Conservation (phyloP, 1,284 basidiomycete genomes). For the Ceratorhiza oryzae-sativae region DNA sequence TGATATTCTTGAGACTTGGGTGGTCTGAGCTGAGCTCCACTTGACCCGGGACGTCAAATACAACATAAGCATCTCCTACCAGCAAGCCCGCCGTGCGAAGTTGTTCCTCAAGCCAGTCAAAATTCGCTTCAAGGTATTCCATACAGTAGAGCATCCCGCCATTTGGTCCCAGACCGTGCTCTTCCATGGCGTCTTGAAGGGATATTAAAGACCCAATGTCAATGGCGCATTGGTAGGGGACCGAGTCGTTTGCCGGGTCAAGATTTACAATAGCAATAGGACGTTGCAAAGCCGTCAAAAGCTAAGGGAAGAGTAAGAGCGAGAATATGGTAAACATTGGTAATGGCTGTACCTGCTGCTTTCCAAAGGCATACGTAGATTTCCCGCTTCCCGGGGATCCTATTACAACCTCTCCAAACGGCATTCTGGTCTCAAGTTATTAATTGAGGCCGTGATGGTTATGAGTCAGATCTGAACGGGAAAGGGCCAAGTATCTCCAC, state of each 20-base stretch:
- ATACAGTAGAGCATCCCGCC: slow-evolving; percentile 97
- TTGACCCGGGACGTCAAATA: slow-evolving; percentile 97
- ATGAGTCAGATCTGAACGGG: background rate
- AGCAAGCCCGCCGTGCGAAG: slow-evolving; percentile 7
- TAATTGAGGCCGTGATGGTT: background rate
- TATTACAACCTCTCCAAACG: slow-evolving; percentile 87
- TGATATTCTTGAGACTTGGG: slow-evolving; percentile 81
- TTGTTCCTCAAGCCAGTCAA: slow-evolving; percentile 85
- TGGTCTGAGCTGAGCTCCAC: slow-evolving; percentile 98
- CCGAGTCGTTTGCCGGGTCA: slow-evolving; percentile 91
- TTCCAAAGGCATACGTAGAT: slow-evolving; percentile 92
- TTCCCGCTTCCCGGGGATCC: slow-evolving; percentile 94
- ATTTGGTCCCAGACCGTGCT: slow-evolving; percentile 90
- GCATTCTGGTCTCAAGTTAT: slow-evolving; percentile 57
- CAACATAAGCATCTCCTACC: slow-evolving; percentile 75
- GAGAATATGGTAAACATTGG: background rate
- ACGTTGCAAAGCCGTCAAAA: slow-evolving; percentile 84
- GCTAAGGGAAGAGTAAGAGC: slow-evolving; percentile 52
- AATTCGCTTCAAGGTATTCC: slow-evolving; percentile 95
- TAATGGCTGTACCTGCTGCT: slow-evolving; percentile 67
- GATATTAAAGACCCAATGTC: slow-evolving; percentile 89
- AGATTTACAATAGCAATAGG: slow-evolving; percentile 93
- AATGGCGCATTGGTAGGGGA: slow-evolving; percentile 91
- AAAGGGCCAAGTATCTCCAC: background rate
- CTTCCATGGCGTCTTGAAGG: slow-evolving; percentile 86